Base-by-base conservation (phyloP, 352 stramenopile genomes). In the Bremia lactucae region DNA sequence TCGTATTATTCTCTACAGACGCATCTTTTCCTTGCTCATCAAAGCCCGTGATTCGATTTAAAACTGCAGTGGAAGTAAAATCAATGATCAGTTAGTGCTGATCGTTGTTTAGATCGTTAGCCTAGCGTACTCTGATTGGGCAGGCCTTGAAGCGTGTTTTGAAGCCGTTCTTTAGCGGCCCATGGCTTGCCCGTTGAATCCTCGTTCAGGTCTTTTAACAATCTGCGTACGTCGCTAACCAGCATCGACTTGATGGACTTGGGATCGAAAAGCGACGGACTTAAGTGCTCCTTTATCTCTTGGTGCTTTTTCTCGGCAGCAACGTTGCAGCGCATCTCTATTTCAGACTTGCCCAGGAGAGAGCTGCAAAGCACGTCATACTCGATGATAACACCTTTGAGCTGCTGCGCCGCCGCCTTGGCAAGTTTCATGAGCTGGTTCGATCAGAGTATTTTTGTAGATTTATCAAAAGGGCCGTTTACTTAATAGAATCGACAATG, bases 361-460 rank as follows among this genome's bases (percentile, higher is more conserved):
- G 75, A 83, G 55, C 69, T 72, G 57, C 72, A 87, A 29, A 87
- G 52, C 42, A 80, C 75, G 38, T 87, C 75, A 46, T 85, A 87
- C 59, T 84, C 75, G 57, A 87, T 47, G 36, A 87, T 55, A 16
- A 87, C 68, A 43, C 54, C 75, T 55, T 85, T 87, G 57, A 87
- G 64, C 55, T 82, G 65, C 59, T 80, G 75, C 35, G 59, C 37
- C 16, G 74, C 71, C 0, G 74, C 71, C 45, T 72, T 72, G n/a
- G 74, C 74, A 26, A 87, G 62, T 59, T 84, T 87, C 65, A 67
- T 82, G 41, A n/a, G n/a, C n/a, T n/a, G n/a, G n/a, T n/a, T n/a
- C n/a, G n/a, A n/a, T n/a, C n/a, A n/a, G n/a, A n/a, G n/a, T n/a
- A n/a, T n/a, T n/a, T n/a, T n/a, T n/a, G n/a, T n/a, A n/a, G n/a